Conservation (phyloP, 371 early-diverging fungal species). For the Thermomucor indicae-seudaticae region DNA sequence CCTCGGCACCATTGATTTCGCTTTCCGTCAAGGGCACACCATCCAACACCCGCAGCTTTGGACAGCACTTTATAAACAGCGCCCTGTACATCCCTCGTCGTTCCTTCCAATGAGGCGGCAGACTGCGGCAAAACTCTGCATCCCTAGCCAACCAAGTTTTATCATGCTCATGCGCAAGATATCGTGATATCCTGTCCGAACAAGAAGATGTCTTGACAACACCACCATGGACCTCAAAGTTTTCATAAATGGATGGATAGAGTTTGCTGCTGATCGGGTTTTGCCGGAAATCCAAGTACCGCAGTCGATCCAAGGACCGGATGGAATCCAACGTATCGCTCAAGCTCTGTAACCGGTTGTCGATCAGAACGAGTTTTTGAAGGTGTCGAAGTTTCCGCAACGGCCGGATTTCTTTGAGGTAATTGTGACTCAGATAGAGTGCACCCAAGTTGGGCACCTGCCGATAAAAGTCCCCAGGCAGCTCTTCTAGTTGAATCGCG, state of each 20-base stretch:
- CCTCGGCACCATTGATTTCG: constrained; percentile 1
- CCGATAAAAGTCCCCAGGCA: constrained; percentile 42
- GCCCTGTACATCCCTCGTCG: constrained; percentile 46
- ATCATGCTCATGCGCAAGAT: constrained; percentile 28
- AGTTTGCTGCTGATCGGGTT: constrained; percentile 29
- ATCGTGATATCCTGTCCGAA: constrained; percentile 18
- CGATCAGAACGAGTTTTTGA: constrained; percentile 44
- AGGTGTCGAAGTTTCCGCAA: constrained; percentile 41
- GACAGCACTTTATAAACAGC: constrained; percentile 35
- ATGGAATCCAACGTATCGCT: constrained; percentile 28
- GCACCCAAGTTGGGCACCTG: constrained; percentile 47
- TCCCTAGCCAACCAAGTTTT: constrained; percentile 41
- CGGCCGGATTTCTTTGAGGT: constrained; percentile 40
- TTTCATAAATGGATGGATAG: constrained; percentile 23
- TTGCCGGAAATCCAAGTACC: constrained; percentile 48
- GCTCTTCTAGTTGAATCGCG: constrained; percentile 37
- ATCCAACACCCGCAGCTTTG: constrained; percentile 41
- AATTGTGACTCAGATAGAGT: constrained; percentile 48
- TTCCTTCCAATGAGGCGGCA: constrained; percentile 37
- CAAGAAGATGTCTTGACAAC: no score
- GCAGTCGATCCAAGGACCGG: constrained; percentile 32
- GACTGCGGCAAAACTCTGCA: constrained; percentile 20
- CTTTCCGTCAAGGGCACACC: constrained; percentile 18
- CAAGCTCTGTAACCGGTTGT: constrained; percentile 43
- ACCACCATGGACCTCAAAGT: neutral